Evolutionary conservation across 192 early-diverging fungal genomes (phyloP), one percentile per base, ranked within the genome.

Genomic region (Podila minutissima): DNA sequence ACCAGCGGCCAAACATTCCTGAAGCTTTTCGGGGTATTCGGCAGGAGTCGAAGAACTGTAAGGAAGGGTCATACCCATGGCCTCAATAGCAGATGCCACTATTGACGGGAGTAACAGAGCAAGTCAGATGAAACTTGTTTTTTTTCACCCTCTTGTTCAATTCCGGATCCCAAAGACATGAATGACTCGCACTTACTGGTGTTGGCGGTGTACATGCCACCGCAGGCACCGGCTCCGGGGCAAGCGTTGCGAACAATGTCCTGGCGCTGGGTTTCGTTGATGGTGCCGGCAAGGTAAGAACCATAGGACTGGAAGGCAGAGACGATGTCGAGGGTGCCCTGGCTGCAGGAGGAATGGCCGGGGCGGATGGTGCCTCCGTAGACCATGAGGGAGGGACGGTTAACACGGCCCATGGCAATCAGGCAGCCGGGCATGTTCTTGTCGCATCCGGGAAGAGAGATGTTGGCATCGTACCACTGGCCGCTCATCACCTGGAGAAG

Each of bases 141-240:
- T 33, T 51, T n/a, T 37, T 37, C 10, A 37, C 1, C 35, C 9
- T 1, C 35, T 37, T 10, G 35, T 10, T 19, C 24, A 17, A 1
- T 26, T 77, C 29, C 26, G 50, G 12, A 20, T 51, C 41, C 29
- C 53, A 57, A 22, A 19, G 12, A 35, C 9, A 69, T 67, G 32
- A 41, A 59, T 19, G 38, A 68, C 24, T 46, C 29, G 2, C 22
- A 83, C 87, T 49, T 88, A 93, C 92, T 97, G 20, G 96, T 97
- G 84, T 98, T 98, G 53, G 97, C 97, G 4, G 97, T 98, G 86
- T 96, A 97, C 98, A 99, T 99, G 62, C 98, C 98, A 75, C 98
- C 98, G 85, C 98, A 99, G 17, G 96, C 97, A 66, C 98, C 98
- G 41, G 97, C 89, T 35, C 98, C 98, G 2, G 93, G 93, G 64